phyloP scores from a whole-genome alignment of 257 asterid genomes.

The Solanum ahanhuiri region DNA sequence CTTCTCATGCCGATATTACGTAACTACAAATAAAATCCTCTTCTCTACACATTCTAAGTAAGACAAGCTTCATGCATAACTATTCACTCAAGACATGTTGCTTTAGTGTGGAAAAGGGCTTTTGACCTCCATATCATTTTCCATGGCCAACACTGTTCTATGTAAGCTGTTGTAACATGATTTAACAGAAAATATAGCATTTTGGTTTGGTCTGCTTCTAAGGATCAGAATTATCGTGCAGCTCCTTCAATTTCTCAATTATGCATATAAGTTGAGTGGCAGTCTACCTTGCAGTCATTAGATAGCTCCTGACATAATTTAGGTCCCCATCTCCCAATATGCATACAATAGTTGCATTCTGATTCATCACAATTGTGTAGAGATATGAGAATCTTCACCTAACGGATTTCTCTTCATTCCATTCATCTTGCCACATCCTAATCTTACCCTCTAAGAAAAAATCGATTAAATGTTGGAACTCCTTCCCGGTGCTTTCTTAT shows the following conservation, averaged over 20 bases:
- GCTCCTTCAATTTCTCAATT: background rate
- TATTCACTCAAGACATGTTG: background rate
- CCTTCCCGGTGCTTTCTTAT: background rate
- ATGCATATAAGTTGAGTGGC: background rate
- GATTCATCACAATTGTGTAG: background rate
- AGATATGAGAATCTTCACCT: background rate
- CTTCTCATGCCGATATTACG: background rate
- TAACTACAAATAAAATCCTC: background rate
- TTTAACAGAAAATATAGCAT: background rate
- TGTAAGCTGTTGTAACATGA: background rate
- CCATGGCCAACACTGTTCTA: background rate
- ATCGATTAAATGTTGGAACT: background rate
- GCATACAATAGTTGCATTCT: background rate
- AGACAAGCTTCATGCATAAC: background rate
- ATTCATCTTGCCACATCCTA: background rate
- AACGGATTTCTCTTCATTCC: background rate
- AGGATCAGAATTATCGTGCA: background rate
- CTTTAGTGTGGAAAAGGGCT: background rate
- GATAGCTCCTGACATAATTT: background rate
- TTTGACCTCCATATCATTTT: background rate
- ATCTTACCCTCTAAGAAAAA: background rate
- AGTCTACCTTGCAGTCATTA: background rate
- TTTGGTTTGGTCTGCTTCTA: background rate
- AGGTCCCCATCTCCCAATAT: background rate
- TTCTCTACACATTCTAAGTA: background rate